Evolutionary conservation across 495 filamentous ascomycete genomes (phyloP), one percentile per base, ranked within the genome.

Genomic region (Durotheca rogersii): DNA sequence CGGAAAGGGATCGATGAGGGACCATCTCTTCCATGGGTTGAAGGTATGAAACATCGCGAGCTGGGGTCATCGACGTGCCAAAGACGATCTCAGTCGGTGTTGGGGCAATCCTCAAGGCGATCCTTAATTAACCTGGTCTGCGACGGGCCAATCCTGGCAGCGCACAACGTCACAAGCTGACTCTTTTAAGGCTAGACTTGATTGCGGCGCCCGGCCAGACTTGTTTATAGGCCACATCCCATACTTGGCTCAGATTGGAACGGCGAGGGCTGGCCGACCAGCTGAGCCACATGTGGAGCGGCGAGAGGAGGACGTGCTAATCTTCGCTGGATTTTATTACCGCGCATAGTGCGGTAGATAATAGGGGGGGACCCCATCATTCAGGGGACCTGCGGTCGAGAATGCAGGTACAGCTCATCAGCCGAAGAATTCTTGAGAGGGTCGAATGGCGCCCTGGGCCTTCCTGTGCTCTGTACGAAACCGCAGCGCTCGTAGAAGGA

Each of bases 401-500:
- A 59, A 50, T 47, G 35, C 60, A 66, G 60, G 30, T 38, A 49
- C 15, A 63, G 30, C 44, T 62, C 42, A 33, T 39, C 30, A 15
- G 30, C 34, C 9, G 30, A 41, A 6, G 15, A 40, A 2, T 56
- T 60, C 23, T 61, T 66, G 7, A 48, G 16, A 19, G 43, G 16
- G 17, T 64, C 61, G 23, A 50, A 58, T 9, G 45, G 46, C 19
- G 23, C 29, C 29, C 47, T 59, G 7, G 56, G 48, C 15, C 58
- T 65, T 25, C 67, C 53, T 20, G 61, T 42, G n/a, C 58, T 52
- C 17, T 55, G 50, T 27, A 66, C 64, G 59, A 78, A 80, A 4
- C 77, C 76, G 46, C 63, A 61, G 39, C 60, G 74, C 54, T 71
- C 55, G 48, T 80, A 80, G 38, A 81, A 49, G 1, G 38, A 55